Base-by-base conservation (phyloP, 352 stramenopile genomes). In the Globisporangium carolinianum region DNA sequence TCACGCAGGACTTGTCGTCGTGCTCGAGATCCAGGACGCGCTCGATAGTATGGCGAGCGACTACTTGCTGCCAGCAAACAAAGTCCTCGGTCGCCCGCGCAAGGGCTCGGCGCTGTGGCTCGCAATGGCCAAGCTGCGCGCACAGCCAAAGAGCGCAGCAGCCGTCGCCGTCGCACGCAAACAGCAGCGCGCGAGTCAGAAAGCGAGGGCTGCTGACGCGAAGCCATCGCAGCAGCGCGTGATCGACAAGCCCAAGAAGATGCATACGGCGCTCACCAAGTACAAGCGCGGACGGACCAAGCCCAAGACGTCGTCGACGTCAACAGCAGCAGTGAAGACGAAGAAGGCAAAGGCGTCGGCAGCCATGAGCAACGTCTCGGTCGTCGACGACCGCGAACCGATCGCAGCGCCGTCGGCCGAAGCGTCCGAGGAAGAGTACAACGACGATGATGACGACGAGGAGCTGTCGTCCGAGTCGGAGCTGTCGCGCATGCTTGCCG, bases 1-100 rank as follows among this genome's bases (percentile, higher is more conserved):
- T 6, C 83, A 93, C 47, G 80, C 83, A 5, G 83, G 80, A 0
- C 66, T 93, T n/a, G 67, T 93, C 1, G 70, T 93, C 18, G 63
- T 93, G 45, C 67, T 90, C 48, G 77, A 91, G 32, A 66, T 91
- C 58, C 79, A 91, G 43, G 60, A 80, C 2, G 58, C 72, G 14
- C 65, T 92, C 2, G 78, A 90, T 48, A 73, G 69, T 49, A 43
- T 89, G 12, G 66, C 87, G 12, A 47, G 70, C 36, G 78, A 72
- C 2, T 73, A 84, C 42, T 89, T 84, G 17, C 53, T 75, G 49
- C 68, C 77, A 10, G 62, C 72, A 6, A 71, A 57, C 4, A 84
- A 83, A 58, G 84, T 80, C 41, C 73, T 78, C 5, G 77, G 77
- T 4, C 79, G 79, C 1, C 74, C 77, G 10, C 51, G 46, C 5